These are phyloP conservation scores for Rhexocercosporidium sp. DNA, from an alignment of 2,329 filamentous ascomycete species.

Conservation along the genomic window DNA sequence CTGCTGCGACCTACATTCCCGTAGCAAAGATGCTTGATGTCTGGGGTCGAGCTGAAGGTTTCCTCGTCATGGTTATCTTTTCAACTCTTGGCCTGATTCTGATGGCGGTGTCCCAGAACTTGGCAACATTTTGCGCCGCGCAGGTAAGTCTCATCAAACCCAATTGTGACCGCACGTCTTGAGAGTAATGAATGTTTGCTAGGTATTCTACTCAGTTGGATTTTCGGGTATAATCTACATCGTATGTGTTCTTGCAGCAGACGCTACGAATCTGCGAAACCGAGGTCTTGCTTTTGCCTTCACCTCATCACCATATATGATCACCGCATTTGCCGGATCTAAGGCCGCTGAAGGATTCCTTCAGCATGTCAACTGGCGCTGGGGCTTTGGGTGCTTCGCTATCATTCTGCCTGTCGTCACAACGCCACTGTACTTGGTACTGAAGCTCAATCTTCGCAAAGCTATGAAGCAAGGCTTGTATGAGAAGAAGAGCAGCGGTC, in stretches of 20 bases:
- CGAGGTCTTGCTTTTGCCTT: constrained; percentile 60
- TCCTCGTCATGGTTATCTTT: constrained; percentile 57
- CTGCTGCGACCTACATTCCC: constrained; percentile 66
- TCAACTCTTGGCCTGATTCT: constrained; percentile 62
- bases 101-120: constrained; percentile 65
- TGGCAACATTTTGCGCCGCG: constrained; percentile 63
- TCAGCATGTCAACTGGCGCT: constrained; percentile 62
- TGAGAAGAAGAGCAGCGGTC: constrained; percentile 27
- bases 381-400: constrained; percentile 70
- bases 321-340: constrained; percentile 67
- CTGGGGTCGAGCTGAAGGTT: constrained; percentile 72
- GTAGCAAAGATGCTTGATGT: constrained; percentile 72
- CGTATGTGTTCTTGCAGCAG: constrained; percentile 67
- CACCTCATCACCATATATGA: constrained; percentile 67
- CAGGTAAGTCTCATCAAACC: constrained; percentile 25
- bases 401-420: constrained; percentile 66
- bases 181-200: neutral
- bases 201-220: constrained; percentile 71
- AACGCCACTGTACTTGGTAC: constrained; percentile 61
- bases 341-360: constrained; percentile 61
- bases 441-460: constrained; percentile 34
- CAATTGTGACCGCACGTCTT: neutral
- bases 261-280: constrained; percentile 68
- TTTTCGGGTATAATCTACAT: constrained; percentile 65
- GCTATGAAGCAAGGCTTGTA: constrained; percentile 29